Evolutionary conservation across 2,329 filamentous ascomycete genomes (phyloP), one percentile per base, ranked within the genome.

Genomic region (Aspergillus eucalypticola): DNA sequence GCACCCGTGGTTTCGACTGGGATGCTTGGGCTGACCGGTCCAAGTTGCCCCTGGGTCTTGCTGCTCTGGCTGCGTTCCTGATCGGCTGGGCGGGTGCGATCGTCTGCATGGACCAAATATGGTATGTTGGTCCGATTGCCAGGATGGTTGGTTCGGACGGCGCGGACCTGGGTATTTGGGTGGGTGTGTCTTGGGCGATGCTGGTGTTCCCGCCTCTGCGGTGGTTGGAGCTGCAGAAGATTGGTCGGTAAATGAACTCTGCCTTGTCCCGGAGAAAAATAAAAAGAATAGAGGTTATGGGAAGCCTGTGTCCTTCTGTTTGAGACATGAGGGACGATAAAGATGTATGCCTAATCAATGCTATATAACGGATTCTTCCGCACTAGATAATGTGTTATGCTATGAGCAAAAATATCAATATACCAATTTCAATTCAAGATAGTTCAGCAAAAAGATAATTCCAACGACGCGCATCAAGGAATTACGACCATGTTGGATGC

Each of bases 1-100:
- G 78, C 2, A 73, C 70, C 1, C 57, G 69, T 15, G 68, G 68
- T 10, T 76, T 71, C 55, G 67, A 74, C 56, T 75, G 75, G 72
- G 60, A 69, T 15, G 69, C 62, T 2, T 79, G 76, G 74, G 68
- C 73, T 32, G 69, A 75, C 56, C 59, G 54, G 15, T 62, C 58
- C 10, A 70, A 64, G 50, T 60, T 78, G 35, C 76, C 76, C 2
- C 54, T 76, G n/a, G 76, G 77, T 4, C 46, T 72, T 21, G 77
- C 77, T 8, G 76, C 75, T 5, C 50, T 73, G 23, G 17, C 61
- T 3, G 65, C 67, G 17, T 74, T 70, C 53, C 56, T 71, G 15
- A 58, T 72, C 25, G 73, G 71, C 3, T 73, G 69, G 67, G 69
- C 66, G 1, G 70, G 71, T 3, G 67, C 72, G 1, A 69, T 73